Evolutionary conservation across 1,284 basidiomycete genomes (phyloP).

Genomic region (Melampsora allii-populina): DNA sequence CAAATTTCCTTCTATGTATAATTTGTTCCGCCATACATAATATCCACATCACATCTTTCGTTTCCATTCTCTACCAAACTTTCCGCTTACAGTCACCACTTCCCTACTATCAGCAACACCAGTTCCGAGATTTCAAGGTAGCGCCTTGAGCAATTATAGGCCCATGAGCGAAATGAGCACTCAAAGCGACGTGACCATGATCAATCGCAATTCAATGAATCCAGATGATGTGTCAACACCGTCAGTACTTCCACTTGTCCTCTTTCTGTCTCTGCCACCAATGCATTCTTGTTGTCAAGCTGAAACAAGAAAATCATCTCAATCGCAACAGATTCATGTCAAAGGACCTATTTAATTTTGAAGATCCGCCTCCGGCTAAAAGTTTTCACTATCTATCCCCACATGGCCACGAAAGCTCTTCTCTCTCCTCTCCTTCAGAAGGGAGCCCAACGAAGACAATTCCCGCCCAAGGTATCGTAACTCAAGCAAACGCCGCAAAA

Average conservation of each 20-base stretch:
- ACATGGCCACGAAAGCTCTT: neutral
- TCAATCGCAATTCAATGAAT: neutral
- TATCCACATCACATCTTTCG: neutral
- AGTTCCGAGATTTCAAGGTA: slow-evolving; percentile 4
- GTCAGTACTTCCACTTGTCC: neutral
- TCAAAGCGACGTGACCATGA: slow-evolving; percentile 6
- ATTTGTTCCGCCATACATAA: neutral
- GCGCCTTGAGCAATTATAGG: slow-evolving; percentile 26
- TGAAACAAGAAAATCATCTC: too few species aligned
- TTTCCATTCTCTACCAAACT: neutral
- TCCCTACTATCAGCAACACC: neutral
- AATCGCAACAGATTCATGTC: neutral
- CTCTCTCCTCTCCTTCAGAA: neutral
- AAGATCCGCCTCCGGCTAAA: neutral
- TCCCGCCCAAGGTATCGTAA: neutral
- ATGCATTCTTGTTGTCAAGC: too few species aligned
- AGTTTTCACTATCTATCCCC: neutral
- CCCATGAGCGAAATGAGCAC: slow-evolving; percentile 29
- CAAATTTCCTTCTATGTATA: neutral
- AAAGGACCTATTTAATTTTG: neutral
- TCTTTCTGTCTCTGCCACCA: neutral
- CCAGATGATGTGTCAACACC: slow-evolving; percentile 4
- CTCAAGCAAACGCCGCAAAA: neutral
- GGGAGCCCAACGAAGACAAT: neutral
- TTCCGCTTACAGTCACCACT: neutral